These are phyloP conservation scores for Cyberlindnera meyerae DNA, from an alignment of 805 yeast species.

Conservation along the genomic window DNA sequence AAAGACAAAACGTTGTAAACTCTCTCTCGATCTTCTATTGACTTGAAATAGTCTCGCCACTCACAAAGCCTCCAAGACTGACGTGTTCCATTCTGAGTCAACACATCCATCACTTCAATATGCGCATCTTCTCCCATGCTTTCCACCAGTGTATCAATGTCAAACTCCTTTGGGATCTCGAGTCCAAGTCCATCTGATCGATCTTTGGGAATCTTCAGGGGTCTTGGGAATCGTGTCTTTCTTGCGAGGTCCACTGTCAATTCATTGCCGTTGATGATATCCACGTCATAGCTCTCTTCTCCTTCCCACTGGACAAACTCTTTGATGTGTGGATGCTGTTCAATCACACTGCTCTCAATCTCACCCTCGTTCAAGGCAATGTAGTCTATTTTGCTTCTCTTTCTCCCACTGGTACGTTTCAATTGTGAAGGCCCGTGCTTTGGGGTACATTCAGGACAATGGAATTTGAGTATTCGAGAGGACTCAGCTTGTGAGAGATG, in stretches of 20 bases:
- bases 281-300: conserved; percentile 7
- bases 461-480: conserved; percentile 41
- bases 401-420: conserved; percentile 52
- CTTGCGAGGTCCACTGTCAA: conserved; percentile 33
- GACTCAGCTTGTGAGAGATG: conserved; percentile 33
- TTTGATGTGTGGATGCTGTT: conserved; percentile 50
- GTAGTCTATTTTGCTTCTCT: conserved; percentile 60
- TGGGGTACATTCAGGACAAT: conserved; percentile 46
- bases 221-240: conserved; percentile 33
- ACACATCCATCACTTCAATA: conserved; percentile 85
- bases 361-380: conserved; percentile 76
- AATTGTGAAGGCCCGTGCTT: conserved; percentile 44
- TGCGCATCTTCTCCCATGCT: conserved; percentile 57
- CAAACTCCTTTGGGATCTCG: conserved; percentile 50
- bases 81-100: conserved; percentile 62
- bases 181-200: conserved; percentile 37
- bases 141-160: conserved; percentile 51
- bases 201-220: conserved; percentile 39
- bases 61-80: conserved; percentile 56
- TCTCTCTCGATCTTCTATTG: conserved; percentile 47
- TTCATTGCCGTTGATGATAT: conserved; percentile 28
- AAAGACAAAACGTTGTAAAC: conserved; percentile 77
- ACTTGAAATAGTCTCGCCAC: conserved; percentile 71
- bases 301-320: conserved; percentile 19
- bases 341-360: conserved; percentile 20